These are phyloP conservation scores for Paraurostyla sp. DNA, from an alignment of 73 alveolate species.

Conservation along the genomic window DNA sequence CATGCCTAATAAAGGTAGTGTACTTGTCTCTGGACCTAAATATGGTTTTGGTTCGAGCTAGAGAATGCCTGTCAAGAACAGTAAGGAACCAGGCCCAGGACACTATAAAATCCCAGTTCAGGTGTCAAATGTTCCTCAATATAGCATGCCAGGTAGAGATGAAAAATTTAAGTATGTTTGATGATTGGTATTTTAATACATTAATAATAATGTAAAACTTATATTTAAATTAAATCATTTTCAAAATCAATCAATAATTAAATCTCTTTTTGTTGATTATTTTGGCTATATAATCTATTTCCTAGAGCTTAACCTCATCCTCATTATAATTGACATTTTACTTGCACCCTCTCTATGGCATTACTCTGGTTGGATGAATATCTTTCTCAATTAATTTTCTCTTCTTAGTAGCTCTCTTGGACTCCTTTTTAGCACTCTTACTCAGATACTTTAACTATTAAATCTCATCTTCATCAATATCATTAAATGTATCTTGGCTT, in stretches of 20 bases:
- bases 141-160: conserved; percentile 58
- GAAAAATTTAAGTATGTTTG: conserved; percentile 66
- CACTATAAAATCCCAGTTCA: conserved; percentile 64
- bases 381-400: too few species aligned
- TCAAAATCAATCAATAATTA: too few species aligned
- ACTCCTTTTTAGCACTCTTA: too few species aligned
- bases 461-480: neutral
- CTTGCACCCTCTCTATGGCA: conserved; percentile 48
- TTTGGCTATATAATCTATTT: too few species aligned
- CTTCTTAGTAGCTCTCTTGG: too few species aligned
- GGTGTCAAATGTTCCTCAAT: conserved; percentile 68
- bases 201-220: neutral
- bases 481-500: neutral
- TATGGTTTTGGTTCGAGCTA: conserved; percentile 67
- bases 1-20: neutral
- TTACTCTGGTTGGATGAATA: neutral
- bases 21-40: conserved; percentile 9
- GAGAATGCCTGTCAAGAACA: conserved; percentile 33
- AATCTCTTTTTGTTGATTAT: too few species aligned
- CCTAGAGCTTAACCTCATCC: neutral
- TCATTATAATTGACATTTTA: conserved; percentile 13
- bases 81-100: conserved; percentile 73
- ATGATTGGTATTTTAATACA: neutral
- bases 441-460: too few species aligned
- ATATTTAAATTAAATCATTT: neutral